Base-by-base conservation (phyloP, 371 early-diverging fungal genomes). In the Zancudomyces culisetae region DNA sequence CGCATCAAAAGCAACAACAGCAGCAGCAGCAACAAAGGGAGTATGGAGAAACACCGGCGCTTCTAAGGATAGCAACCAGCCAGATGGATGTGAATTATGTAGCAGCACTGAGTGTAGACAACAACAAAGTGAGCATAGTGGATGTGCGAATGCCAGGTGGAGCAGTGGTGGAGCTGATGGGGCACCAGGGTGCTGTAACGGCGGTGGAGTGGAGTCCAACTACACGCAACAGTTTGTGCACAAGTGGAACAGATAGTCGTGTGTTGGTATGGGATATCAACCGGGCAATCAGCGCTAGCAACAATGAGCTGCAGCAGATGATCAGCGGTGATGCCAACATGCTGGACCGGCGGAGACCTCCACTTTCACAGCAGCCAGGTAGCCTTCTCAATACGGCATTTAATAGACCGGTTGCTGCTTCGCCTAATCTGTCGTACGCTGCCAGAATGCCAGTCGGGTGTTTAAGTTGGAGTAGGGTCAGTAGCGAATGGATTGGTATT, bases 121-220 rank as follows among this genome's bases (percentile, higher is more conserved):
- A 87, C 1, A 56, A 75, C 10, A 60, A 70, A 1, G 85, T 91
- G 3, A 77, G 80, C 29, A 76, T 96, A 45, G 63, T 96, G 27
- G 97, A 96, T 66, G 77, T 89, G 42, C 84, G 97, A 29, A 78
- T 79, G 22, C 96, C 97, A 10, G 85, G 89, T 6, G 72, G 84
- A 1, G 87, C 93, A 1, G 77, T 90, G 1, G 72, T 76, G 4
- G 84, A 92, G 60, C 69, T 97, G 41, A 68, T 71, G 6, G 83
- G 85, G 19, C 95, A 93, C 61, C 75, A 71, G 24, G 80, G 51
- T 4, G 55, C 48, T 53, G 60, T 69, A n/a, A 59, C 61, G 28
- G 55, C 62, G 12, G 29, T 65, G 6, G 50, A 63, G 2, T 69
- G 69, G 69, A 58, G 55, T 48, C 69, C 69, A 1, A 22, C 54